These are phyloP conservation scores for Syncephalastrum contaminatum DNA, from an alignment of 371 early-diverging fungal genomes.

Conservation along the genomic window DNA sequence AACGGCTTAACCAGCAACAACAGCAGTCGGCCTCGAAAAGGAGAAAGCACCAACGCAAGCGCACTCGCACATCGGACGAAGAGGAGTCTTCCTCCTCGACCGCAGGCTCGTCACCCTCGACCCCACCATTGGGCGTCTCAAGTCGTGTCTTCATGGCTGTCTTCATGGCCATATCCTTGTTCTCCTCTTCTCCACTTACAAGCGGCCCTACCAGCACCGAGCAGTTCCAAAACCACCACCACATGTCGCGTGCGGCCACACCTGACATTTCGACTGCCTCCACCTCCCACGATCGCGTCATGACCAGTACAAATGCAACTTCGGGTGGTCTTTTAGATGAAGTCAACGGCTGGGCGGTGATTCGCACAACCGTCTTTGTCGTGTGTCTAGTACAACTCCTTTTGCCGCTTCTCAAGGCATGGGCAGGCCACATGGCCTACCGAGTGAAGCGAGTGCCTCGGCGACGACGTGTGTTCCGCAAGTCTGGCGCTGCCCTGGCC, in stretches of 20 bases:
- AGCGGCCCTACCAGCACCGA: slow-evolving; percentile 29
- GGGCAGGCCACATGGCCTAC: slow-evolving; percentile 19
- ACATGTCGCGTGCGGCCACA: slow-evolving; percentile 33
- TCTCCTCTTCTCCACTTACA: slow-evolving; percentile 47
- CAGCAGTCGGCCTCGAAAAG: slow-evolving; percentile 20
- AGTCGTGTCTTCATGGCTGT: slow-evolving; percentile 47
- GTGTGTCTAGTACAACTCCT: slow-evolving; percentile 30
- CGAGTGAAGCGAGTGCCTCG: slow-evolving; percentile 31
- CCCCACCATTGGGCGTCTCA: slow-evolving; percentile 24
- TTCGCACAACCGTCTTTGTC: slow-evolving; percentile 31
- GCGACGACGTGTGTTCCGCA: slow-evolving; percentile 7
- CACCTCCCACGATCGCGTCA: slow-evolving; percentile 1
- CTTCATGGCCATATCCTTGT: slow-evolving; percentile 42
- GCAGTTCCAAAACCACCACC: slow-evolving; percentile 40
- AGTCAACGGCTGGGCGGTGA: slow-evolving; percentile 14
- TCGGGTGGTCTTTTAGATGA: background rate
- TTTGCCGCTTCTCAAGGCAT: slow-evolving; percentile 25
- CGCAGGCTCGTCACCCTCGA: slow-evolving; percentile 22
- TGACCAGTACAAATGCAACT: slow-evolving; percentile 1
- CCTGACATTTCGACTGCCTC: slow-evolving; percentile 6
- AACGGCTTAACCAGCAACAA: slow-evolving; percentile 27
- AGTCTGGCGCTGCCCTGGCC: slow-evolving; percentile 6
- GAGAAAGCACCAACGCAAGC: slow-evolving; percentile 13
- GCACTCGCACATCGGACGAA: slow-evolving; percentile 18
- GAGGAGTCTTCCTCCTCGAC: slow-evolving; percentile 26